Conservation (phyloP, 768 basidiomycete genomes). For the Tephrocybe sp. region DNA sequence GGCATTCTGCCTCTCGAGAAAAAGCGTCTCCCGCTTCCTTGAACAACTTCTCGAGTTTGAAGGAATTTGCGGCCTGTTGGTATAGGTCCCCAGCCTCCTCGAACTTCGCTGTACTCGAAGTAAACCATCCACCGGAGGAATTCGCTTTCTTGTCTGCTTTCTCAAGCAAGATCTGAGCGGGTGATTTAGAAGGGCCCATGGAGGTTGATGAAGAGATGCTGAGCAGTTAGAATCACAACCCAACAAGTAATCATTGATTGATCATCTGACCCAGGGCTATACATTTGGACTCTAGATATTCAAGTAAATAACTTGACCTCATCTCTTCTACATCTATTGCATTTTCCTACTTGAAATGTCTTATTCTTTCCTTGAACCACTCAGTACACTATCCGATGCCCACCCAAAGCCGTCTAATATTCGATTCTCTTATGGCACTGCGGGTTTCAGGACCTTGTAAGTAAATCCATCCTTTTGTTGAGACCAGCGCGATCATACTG, state of each 20-base stretch:
- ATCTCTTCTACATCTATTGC: background rate
- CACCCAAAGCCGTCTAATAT: conserved; percentile 75
- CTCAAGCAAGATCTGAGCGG: conserved; percentile 72
- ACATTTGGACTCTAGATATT: too few relatives aligned
- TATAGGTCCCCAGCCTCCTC: conserved; percentile 97
- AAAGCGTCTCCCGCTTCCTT: conserved; percentile 92
- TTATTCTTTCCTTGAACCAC: conserved; percentile 38
- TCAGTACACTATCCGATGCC: conserved; percentile 50
- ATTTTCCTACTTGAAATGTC: conserved; percentile 26
- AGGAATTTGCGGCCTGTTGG: conserved; percentile 91
- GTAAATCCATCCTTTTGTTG: conserved; percentile 27
- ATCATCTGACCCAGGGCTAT: background rate
- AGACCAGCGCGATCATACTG: conserved; percentile 12
- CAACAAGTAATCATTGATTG: background rate
- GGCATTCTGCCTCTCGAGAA: conserved; percentile 91
- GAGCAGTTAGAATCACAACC: too few relatives aligned
- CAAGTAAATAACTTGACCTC: too few relatives aligned
- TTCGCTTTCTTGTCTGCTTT: conserved; percentile 92
- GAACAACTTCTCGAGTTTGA: conserved; percentile 90
- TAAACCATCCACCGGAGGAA: conserved; percentile 87
- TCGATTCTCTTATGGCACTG: conserved; percentile 88
- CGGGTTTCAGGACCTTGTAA: conserved; percentile 90
- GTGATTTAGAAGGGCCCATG: conserved; percentile 69
- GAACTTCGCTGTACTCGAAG: conserved; percentile 77
- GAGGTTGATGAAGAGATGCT: conserved; percentile 8